Evolutionary conservation across 495 filamentous ascomycete genomes (phyloP).

Genomic region (Xylaria palmicola): DNA sequence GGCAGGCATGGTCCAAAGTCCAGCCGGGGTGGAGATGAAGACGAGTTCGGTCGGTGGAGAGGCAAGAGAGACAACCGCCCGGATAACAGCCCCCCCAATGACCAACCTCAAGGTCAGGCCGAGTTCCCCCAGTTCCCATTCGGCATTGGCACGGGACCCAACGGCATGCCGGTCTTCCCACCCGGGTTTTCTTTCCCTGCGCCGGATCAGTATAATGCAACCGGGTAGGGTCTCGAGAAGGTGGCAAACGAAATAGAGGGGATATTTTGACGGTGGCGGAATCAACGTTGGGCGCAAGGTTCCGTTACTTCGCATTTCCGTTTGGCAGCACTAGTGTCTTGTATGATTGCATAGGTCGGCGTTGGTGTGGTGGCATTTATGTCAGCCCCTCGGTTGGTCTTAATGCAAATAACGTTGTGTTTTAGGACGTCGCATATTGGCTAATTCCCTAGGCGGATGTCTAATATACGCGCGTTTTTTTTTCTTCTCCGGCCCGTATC

Average conservation of each 20-base stretch:
- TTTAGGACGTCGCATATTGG: not conserved
- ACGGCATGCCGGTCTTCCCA: constrained; percentile 70
- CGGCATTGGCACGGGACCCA: constrained; percentile 53
- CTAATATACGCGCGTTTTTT: not conserved
- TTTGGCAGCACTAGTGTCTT: constrained; percentile 1
- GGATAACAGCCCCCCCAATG: constrained; percentile 39
- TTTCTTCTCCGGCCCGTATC: not conserved
- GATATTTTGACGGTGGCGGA: not conserved
- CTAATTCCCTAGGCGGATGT: not conserved
- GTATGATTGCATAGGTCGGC: constrained; percentile 24
- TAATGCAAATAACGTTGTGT: not conserved
- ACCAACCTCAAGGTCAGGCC: constrained; percentile 34
- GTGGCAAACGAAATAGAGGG: not conserved
- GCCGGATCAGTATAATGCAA: constrained; percentile 24
- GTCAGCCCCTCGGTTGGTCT: not conserved
- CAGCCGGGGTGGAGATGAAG: constrained; percentile 54
- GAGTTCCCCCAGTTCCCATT: constrained; percentile 59
- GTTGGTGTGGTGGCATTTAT: constrained; percentile 20
- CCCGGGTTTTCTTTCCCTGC: constrained; percentile 56
- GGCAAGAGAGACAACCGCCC: constrained; percentile 48
- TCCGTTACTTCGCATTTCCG: not conserved
- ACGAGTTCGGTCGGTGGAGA: constrained; percentile 43
- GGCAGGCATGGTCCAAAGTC: constrained; percentile 73
- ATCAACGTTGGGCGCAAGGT: not conserved
- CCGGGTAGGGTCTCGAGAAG: not conserved